phyloP scores from a whole-genome alignment of 2,329 filamentous ascomycete genomes.

The Diaporthe batatas region DNA sequence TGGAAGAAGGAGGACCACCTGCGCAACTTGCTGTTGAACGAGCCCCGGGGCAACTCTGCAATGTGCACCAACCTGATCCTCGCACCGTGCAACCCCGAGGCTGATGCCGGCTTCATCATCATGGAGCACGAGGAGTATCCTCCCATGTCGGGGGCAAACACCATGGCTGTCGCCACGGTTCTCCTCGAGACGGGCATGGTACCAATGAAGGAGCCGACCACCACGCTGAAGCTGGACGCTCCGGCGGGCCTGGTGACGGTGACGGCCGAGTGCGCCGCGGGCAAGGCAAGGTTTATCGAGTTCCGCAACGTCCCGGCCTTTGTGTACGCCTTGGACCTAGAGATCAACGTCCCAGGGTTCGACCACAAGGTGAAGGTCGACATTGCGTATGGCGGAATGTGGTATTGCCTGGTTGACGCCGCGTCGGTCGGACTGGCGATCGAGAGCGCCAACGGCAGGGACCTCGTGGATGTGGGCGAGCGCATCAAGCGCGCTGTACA shows the following conservation, averaged over 20 bases:
- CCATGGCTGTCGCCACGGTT: not conserved
- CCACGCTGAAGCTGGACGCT: not conserved
- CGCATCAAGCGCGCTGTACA: constrained; percentile 13
- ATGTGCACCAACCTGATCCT: constrained; percentile 47
- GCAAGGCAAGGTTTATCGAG: not conserved
- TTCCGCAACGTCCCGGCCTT: constrained; percentile 11
- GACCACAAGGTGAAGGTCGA: constrained; percentile 12
- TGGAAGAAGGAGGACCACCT: constrained; percentile 55
- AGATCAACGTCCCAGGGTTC: not conserved
- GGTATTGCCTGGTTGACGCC: constrained; percentile 20
- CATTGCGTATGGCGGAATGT: constrained; percentile 9
- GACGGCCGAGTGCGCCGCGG: not conserved
- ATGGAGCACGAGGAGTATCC: constrained; percentile 25
- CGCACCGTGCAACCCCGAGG: not conserved
- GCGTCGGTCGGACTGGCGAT: not conserved
- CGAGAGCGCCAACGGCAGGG: not conserved
- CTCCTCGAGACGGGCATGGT: constrained; percentile 22
- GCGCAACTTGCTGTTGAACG: constrained; percentile 59
- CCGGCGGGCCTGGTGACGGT: constrained; percentile 8
- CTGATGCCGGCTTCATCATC: constrained; percentile 13
- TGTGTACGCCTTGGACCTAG: not conserved
- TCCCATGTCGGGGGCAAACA: constrained; percentile 4
- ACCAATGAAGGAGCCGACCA: constrained; percentile 16
- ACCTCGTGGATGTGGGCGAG: not conserved
- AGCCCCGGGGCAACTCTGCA: constrained; percentile 59